phyloP scores from a whole-genome alignment of 2,329 filamentous ascomycete genomes.

The Berkeleyomyces rouxiae region DNA sequence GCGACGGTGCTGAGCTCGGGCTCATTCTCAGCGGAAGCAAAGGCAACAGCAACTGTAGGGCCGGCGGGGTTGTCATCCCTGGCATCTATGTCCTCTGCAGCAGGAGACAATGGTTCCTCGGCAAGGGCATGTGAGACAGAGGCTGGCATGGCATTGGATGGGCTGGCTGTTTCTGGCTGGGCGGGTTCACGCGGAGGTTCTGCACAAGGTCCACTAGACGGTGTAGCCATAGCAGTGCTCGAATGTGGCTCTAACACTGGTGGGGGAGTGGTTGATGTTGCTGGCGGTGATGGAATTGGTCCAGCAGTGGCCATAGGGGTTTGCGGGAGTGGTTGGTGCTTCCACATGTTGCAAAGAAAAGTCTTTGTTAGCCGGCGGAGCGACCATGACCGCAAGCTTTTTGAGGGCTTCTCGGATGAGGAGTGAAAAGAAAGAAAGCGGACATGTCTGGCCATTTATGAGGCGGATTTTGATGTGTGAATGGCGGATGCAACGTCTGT shows the following conservation, averaged over 20 bases:
- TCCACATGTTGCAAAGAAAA: neutral
- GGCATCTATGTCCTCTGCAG: neutral
- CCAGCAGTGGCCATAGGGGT: neutral
- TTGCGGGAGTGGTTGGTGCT: neutral
- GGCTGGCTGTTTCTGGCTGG: neutral
- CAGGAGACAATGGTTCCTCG: neutral
- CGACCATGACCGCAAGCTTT: neutral
- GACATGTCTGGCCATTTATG: conserved; percentile 1
- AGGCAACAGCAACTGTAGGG: neutral
- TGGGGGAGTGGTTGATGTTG: neutral
- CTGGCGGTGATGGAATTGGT: neutral
- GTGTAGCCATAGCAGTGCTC: neutral
- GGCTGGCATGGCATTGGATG: neutral
- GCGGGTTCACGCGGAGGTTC: neutral
- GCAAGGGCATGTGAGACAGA: neutral
- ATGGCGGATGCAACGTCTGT: neutral
- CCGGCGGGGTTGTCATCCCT: neutral
- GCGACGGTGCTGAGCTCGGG: neutral
- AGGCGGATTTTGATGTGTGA: neutral
- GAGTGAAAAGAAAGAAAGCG: neutral
- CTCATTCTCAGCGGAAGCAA: neutral
- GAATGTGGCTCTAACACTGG: neutral
- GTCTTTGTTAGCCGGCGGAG: neutral
- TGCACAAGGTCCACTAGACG: neutral
- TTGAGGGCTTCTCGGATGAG: neutral